Percentiles rank a stretch among this genome's conserved stretches.
Conservation (phyloP, 768 basidiomycete genomes). For the Russula vinacea region DNA sequence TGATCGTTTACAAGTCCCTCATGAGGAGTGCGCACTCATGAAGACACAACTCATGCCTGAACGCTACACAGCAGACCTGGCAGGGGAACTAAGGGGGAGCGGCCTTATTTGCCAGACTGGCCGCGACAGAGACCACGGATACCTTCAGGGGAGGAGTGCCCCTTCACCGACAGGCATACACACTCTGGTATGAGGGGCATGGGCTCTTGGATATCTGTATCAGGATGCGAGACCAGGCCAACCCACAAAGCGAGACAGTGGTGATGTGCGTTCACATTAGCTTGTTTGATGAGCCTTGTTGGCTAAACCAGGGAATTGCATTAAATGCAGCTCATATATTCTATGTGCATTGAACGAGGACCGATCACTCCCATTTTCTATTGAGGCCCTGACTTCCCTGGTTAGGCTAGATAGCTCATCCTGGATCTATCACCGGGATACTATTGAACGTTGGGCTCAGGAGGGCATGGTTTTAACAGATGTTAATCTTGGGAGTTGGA, state of each 20-base stretch:
- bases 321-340: conserved; percentile 48
- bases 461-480: conserved; percentile 18
- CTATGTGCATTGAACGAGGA: conserved; percentile 44
- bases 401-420: conserved; percentile 43
- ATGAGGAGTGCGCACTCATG: conserved; percentile 35
- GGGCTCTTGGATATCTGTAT: conserved; percentile 42
- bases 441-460: conserved; percentile 34
- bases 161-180: conserved; percentile 44
- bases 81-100: conserved; percentile 14
- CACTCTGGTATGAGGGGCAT: conserved; percentile 42
- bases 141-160: neutral
- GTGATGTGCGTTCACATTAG: conserved; percentile 42
- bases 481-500: neutral
- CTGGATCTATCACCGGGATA: conserved; percentile 43
- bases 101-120: neutral
- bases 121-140: too few relatives aligned
- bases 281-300: neutral
- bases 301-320: conserved; percentile 1
- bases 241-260: conserved; percentile 46
- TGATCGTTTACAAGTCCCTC: conserved; percentile 45
- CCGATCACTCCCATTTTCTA: conserved; percentile 38
- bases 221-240: conserved; percentile 37
- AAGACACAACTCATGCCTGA: conserved; percentile 28
- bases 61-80: conserved; percentile 36
- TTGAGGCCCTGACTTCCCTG: conserved; percentile 38